phyloP scores from a whole-genome alignment of 78 protist genomes.

The Polysphondylium violaceum region DNA sequence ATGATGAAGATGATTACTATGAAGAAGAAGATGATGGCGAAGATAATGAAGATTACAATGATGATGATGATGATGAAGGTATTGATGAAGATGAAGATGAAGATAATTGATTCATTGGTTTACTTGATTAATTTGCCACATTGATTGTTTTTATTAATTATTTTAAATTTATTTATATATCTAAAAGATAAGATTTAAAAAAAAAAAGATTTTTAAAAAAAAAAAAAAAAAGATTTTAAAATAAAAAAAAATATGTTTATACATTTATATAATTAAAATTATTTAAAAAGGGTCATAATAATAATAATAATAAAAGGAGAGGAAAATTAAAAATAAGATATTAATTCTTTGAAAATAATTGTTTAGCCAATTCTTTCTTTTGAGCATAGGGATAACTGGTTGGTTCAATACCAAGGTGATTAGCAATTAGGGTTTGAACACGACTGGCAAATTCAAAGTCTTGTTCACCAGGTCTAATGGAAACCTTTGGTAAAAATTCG shows the following conservation, averaged over 20 bases:
- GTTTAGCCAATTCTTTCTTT: slow-evolving; percentile 46
- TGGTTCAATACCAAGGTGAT: slow-evolving; percentile 23
- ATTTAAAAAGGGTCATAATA: not conserved
- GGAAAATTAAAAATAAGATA: not conserved
- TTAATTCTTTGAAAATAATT: not conserved
- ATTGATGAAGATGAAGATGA: slow-evolving; percentile 77
- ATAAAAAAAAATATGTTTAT: not conserved
- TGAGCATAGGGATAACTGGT: slow-evolving; percentile 29
- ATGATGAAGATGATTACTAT: slow-evolving; percentile 53
- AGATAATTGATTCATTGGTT: too few relatives aligned
- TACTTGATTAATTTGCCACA: too few relatives aligned
- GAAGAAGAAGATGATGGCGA: slow-evolving; percentile 41
- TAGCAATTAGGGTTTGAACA: slow-evolving; percentile 47
- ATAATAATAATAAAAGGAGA: not conserved
- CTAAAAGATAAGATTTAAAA: too few relatives aligned
- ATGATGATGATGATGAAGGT: slow-evolving; percentile 70
- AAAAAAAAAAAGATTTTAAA: not conserved
- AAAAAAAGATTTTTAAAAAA: not conserved
- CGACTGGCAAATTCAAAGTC: slow-evolving; percentile 51
- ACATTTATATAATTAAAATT: not conserved
- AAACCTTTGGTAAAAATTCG: not conserved
- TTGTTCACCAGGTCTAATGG: slow-evolving; percentile 6
- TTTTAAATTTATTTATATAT: too few relatives aligned
- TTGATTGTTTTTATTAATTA: too few relatives aligned
- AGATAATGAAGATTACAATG: slow-evolving; percentile 37